Evolutionary conservation across 805 yeast genomes (phyloP), one percentile per base, ranked within the genome.

Genomic region (Ogataea polymorpha): DNA sequence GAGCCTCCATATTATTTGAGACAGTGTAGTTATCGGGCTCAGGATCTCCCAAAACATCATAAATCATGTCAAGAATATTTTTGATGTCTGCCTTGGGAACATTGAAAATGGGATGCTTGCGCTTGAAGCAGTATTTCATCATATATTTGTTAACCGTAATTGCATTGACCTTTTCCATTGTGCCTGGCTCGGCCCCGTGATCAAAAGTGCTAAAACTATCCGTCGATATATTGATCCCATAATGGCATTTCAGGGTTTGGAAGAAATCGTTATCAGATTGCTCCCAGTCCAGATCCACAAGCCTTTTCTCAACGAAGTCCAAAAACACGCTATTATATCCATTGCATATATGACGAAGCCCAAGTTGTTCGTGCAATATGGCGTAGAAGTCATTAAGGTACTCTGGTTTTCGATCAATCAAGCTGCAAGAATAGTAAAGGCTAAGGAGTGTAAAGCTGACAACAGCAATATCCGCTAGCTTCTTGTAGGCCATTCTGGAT

Each of bases 181-280:
- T 57, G 1, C 49, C 51, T 0, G 74, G 63, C 5, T 59, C 59
- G 0, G 82, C 68, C 3, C 65, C 70, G 54, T 91, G 98, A 46
- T 87, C 84, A 29, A 68, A 73, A 0, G 93, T 87, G 2, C 69
- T 68, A 46, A 78, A 79, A 13, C 70, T 68, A 11, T 82, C 87
- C 9, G 77, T 68, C 1, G 80, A 66, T 3, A 89, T 66, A 2
- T 68, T 63, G 37, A 86, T 71, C 32, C 88, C 95, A 53, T 82
- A 88, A 8, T 85, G 72, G 58, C 99, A 93, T 47, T 79, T 71
- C 16, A 93, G 62, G 24, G 87, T 71, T 54, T 91, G 98, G 7
- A 87, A 72, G 34, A 91, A 59, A 32, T 88, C 93, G 7, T 70
- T 68, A 33, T 84, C 90, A 2, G 84, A 71, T 4, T 71, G 71